Base-by-base conservation (phyloP, 2,329 filamentous ascomycete genomes). In the Cladosporium phlei region DNA sequence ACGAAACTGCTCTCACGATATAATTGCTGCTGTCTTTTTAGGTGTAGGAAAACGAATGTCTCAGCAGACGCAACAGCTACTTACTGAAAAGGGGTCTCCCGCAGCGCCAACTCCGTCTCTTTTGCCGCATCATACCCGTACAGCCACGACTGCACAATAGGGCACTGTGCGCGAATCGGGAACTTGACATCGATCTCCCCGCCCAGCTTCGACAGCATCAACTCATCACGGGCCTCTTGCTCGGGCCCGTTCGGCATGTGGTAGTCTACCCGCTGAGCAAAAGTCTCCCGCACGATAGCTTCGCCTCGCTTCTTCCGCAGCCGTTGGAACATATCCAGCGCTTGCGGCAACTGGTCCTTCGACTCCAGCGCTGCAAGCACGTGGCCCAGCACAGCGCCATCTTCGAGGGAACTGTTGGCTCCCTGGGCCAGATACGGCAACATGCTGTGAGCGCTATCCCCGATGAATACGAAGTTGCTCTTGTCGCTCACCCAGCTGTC, bases 381-480 rank as follows among this genome's bases (percentile, higher is more conserved):
- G 1, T 72, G 68, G 0, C 82, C 83, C 0, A 86, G 64, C 0
- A 83, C 80, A 0, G 82, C 80, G 0, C 82, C 83, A 44, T 87
- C 83, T 58, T 87, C 83, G 1, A 87, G 69, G 0, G 78, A 77
- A 0, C 76, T 81, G 57, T 85, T 85, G 11, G 83, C 83, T 0
- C 83, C 82, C 61, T 81, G 83, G 9, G 47, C 48, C 8, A 37
- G 42, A 52, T 79, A 78, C 3, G 79, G 79, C 2, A 83, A 65
- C 79, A 82, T 82, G 0, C 79, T 76, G 57, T 83, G 81, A 50
- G 79, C 83, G 1, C 77, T 70, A 53, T 84, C 81, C 4, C 81
- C 81, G 1, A 66, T 69, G 60, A 69, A 66, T 43, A 69, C 62
- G 29, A 81, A 69, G 22, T 76, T 80, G 0, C 68, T 72, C 46